A percentile compares a stretch with the other conserved stretches of the same genome.
These are phyloP conservation scores for Stentor roeselii DNA, from an alignment of 73 alveolate species.

Conservation along the genomic window DNA sequence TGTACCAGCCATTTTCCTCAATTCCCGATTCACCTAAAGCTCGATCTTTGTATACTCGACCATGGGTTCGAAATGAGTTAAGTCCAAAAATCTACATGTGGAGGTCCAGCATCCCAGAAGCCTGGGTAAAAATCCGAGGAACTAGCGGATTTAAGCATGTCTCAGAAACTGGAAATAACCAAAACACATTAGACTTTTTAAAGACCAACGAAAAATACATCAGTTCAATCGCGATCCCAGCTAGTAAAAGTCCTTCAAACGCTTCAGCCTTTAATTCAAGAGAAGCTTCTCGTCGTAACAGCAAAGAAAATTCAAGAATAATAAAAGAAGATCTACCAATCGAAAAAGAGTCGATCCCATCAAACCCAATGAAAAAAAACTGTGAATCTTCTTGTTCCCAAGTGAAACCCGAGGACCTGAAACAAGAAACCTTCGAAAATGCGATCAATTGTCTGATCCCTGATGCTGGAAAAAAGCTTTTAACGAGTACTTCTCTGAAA, in stretches of 20 bases:
- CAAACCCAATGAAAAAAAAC: neutral
- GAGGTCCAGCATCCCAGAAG: conserved; percentile 4
- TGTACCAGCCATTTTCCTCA: neutral
- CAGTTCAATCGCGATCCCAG: neutral
- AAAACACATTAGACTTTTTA: conserved; percentile 18
- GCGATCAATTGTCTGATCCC: neutral
- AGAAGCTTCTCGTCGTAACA: neutral
- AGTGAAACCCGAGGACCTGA: neutral
- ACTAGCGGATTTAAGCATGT: neutral
- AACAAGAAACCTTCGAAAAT: neutral
- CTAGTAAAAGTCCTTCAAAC: neutral
- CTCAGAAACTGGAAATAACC: conserved; percentile 14
- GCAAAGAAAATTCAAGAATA: neutral
- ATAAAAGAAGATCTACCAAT: neutral
- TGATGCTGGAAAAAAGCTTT: neutral
- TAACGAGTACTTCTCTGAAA: neutral
- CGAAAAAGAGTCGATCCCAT: neutral
- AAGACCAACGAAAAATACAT: neutral
- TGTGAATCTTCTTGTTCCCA: neutral
- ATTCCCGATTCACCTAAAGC: neutral
- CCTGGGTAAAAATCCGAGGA: neutral
- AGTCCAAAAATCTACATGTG: conserved; percentile 5
- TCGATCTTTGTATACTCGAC: neutral
- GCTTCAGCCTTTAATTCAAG: neutral
- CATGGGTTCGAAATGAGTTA: neutral